A percentile compares a stretch with the other conserved stretches of the same genome.
Conservation (phyloP, 306 rosid species). For the Acacia acuminata region DNA sequence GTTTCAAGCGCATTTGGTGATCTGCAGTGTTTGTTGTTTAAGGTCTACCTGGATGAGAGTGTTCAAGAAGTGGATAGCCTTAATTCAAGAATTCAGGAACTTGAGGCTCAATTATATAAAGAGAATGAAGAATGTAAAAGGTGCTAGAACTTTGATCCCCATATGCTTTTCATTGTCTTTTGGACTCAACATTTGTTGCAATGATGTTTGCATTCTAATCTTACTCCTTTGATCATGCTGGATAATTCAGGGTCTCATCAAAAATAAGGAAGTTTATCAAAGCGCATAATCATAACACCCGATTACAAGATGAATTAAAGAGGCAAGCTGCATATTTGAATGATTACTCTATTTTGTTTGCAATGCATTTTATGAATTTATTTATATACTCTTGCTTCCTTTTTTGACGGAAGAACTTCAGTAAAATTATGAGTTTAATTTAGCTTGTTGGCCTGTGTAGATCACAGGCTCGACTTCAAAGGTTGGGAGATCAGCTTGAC, state of each 20-base stretch:
- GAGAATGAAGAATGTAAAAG: constrained; percentile 85
- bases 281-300: constrained; percentile 55
- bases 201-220: constrained; percentile 29
- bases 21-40: constrained; percentile 32
- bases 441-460: constrained; percentile 45
- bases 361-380: neutral
- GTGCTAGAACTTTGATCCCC: constrained; percentile 36
- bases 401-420: neutral
- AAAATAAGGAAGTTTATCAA: constrained; percentile 77
- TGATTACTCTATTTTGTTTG: neutral
- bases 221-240: constrained; percentile 27
- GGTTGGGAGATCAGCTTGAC: constrained; percentile 80
- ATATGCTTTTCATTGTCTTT: constrained; percentile 28
- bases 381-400: constrained; percentile 12
- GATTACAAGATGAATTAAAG: constrained; percentile 77
- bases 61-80: constrained; percentile 81
- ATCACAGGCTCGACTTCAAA: constrained; percentile 76
- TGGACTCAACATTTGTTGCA: constrained; percentile 12
- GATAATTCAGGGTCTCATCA: constrained; percentile 66
- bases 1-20: constrained; percentile 20
- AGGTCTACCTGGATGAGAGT: constrained; percentile 74
- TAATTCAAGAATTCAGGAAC: constrained; percentile 88
- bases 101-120: constrained; percentile 64
- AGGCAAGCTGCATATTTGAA: constrained; percentile 47
- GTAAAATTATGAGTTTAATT: constrained; percentile 25